Evolutionary conservation across 2,329 filamentous ascomycete genomes (phyloP).

Genomic region (Peltaster fructicola): DNA sequence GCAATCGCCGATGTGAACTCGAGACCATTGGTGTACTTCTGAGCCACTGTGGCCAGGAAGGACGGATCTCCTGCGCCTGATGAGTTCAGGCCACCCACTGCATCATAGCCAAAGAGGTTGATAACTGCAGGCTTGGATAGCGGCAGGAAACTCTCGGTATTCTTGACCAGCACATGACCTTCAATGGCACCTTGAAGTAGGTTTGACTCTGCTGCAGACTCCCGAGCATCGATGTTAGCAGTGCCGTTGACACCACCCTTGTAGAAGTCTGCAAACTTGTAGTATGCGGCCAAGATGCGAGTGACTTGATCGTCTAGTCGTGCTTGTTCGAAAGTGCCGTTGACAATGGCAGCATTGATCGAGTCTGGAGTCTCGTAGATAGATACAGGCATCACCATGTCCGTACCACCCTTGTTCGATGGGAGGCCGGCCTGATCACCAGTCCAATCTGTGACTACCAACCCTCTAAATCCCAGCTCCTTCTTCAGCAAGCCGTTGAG

Average conservation of each 20-base stretch:
- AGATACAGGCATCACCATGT: constrained; percentile 45
- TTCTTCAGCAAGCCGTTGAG: constrained; percentile 53
- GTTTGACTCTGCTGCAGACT: constrained; percentile 33
- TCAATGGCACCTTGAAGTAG: constrained; percentile 36
- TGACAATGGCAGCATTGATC: constrained; percentile 36
- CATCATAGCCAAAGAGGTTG: constrained; percentile 24
- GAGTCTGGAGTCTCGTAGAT: constrained; percentile 18
- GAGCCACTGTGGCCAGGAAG: no score
- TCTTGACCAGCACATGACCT: constrained; percentile 44
- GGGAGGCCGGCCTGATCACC: constrained; percentile 42
- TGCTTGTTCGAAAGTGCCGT: constrained; percentile 30
- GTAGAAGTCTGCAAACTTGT: no score
- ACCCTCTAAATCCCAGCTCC: constrained; percentile 54
- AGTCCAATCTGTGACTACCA: constrained; percentile 47
- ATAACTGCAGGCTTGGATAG: constrained; percentile 26
- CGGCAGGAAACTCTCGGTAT: constrained; percentile 38
- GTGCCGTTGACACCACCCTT: constrained; percentile 29
- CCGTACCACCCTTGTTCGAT: constrained; percentile 42
- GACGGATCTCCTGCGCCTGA: no score
- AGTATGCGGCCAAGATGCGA: constrained; percentile 33
- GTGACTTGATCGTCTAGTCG: constrained; percentile 43
- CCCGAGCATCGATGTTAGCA: constrained; percentile 41
- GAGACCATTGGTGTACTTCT: no score
- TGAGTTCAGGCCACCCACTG: no score
- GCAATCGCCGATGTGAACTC: no score